These are phyloP conservation scores for Pythium periplocum DNA, from an alignment of 352 stramenopile species.

Conservation along the genomic window DNA sequence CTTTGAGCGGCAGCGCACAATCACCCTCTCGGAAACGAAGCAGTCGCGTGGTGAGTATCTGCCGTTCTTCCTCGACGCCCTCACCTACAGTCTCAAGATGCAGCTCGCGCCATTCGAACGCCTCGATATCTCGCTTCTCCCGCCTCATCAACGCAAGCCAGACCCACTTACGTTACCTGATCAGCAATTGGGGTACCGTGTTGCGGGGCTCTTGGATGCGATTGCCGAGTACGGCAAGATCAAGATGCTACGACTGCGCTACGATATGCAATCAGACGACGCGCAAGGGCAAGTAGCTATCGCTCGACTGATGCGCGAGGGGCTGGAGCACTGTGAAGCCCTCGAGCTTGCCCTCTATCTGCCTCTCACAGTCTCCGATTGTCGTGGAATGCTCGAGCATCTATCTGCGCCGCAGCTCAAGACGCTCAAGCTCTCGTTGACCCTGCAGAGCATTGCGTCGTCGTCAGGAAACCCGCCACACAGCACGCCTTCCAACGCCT, in stretches of 20 bases:
- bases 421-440: conserved; percentile 22
- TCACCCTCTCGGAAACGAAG: conserved; percentile 31
- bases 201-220: conserved; percentile 20
- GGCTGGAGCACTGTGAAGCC: conserved; percentile 36
- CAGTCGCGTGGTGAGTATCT: conserved; percentile 30
- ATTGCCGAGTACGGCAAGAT: conserved; percentile 22
- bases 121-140: conserved; percentile 33
- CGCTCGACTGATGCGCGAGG: conserved; percentile 31
- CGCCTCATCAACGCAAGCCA: conserved; percentile 7
- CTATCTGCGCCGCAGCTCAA: conserved; percentile 14
- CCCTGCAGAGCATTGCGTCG: not conserved
- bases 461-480: too few species aligned
- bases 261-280: conserved; percentile 12
- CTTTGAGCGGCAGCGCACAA: conserved; percentile 30
- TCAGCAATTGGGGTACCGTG: conserved; percentile 11
- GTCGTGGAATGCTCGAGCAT: conserved; percentile 15
- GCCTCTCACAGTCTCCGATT: conserved; percentile 14
- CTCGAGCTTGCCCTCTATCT: conserved; percentile 28
- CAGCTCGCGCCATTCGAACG: conserved; percentile 45
- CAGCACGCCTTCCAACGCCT: too few species aligned
- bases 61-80: conserved; percentile 28
- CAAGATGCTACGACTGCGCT: conserved; percentile 17
- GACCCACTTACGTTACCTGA: conserved; percentile 3
- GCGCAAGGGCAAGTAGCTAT: conserved; percentile 14
- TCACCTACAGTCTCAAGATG: conserved; percentile 42